These are phyloP conservation scores for Trebouxia sp. DNA, from an alignment of 139 green algal species.

Conservation along the genomic window DNA sequence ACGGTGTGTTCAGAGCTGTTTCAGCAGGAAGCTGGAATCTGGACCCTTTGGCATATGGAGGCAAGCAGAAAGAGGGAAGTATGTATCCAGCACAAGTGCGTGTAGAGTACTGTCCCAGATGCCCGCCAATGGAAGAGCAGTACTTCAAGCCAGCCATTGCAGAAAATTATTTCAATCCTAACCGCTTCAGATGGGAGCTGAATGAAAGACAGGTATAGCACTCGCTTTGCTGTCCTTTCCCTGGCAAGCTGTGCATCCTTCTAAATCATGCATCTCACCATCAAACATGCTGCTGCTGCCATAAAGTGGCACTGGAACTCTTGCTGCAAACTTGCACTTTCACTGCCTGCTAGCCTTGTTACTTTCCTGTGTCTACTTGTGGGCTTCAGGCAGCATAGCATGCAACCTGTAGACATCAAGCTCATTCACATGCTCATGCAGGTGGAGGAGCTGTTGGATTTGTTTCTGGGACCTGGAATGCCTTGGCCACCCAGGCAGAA, in stretches of 20 bases:
- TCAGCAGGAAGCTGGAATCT: conserved; percentile 18
- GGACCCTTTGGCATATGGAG: conserved; percentile 14
- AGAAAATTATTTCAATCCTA: conserved; percentile 23
- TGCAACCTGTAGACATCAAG: background rate
- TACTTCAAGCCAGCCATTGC: conserved; percentile 22
- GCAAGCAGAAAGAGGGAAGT: conserved; percentile 12
- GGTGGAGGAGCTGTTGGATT: conserved; percentile 18
- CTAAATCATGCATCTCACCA: no score
- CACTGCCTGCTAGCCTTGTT: no score
- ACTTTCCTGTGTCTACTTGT: background rate
- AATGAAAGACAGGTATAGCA: background rate
- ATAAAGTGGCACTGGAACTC: background rate
- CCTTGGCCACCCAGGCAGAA: conserved; percentile 2
- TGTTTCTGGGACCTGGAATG: conserved; percentile 1
- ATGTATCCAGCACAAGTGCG: conserved; percentile 26
- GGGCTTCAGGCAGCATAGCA: no score
- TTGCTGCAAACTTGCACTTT: background rate
- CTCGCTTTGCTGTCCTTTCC: background rate
- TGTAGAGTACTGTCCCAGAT: conserved; percentile 24
- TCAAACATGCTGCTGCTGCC: background rate
- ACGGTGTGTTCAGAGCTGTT: conserved; percentile 19
- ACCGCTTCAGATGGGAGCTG: conserved; percentile 27
- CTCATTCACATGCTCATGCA: background rate
- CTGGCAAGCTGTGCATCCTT: background rate
- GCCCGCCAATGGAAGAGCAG: conserved; percentile 23